A percentile compares a stretch with the other conserved stretches of the same genome.
Conservation (phyloP, 805 yeast species). For the Wickerhamiella kurtzmanii region DNA sequence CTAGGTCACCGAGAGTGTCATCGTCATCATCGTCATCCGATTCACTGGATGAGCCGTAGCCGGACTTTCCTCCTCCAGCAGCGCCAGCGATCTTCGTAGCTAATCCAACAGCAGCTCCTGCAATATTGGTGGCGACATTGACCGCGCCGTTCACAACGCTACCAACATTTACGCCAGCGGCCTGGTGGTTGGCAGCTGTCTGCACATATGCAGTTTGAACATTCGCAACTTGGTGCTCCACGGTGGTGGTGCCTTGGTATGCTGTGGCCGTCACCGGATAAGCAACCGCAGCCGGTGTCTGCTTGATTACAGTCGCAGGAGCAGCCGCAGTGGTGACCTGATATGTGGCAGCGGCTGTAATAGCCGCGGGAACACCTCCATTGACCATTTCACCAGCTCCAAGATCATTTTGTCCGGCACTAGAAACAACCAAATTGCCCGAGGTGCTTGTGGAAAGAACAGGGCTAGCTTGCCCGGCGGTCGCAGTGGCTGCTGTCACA, state of each 20-base stretch:
- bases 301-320: not conserved
- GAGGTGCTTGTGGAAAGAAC: no score
- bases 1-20: not conserved
- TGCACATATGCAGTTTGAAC: no score
- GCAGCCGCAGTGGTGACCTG: not conserved
- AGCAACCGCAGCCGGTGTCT: no score
- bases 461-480: not conserved
- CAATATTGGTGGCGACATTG: not conserved
- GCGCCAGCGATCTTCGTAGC: not conserved
- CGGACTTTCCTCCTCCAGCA: not conserved
- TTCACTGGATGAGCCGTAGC: not conserved
- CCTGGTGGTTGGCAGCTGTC: no score
- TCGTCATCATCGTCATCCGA: not conserved
- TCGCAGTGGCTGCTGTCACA: not conserved
- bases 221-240: no score
- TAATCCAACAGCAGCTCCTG: not conserved
- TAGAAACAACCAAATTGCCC: not conserved
- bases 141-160: not conserved
- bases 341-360: not conserved
- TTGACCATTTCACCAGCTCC: not conserved
- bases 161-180: not conserved
- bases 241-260: no score
- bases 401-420: not conserved
- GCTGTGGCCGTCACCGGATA: no score
- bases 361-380: not conserved